Percentiles rank a stretch among this genome's conserved stretches.
These are phyloP conservation scores for Cladophialophora exuberans DNA, from an alignment of 2,329 filamentous ascomycete species.

Conservation along the genomic window DNA sequence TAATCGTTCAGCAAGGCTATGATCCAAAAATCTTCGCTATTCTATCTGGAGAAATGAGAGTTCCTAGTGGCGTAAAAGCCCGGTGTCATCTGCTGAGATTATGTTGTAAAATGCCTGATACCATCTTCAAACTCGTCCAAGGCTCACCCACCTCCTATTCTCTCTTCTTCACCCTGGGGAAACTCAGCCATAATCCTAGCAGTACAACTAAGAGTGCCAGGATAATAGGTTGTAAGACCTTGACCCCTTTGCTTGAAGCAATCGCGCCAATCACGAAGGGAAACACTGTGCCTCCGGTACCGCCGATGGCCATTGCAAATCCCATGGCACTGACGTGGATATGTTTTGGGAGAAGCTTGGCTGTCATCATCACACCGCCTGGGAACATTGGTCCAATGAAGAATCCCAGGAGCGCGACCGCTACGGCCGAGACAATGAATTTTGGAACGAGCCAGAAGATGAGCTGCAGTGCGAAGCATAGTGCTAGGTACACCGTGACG, in stretches of 20 bases:
- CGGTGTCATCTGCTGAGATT: too few species aligned
- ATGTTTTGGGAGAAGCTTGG: constrained; percentile 70
- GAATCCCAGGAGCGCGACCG: constrained; percentile 72
- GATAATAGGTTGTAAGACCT: constrained; percentile 61
- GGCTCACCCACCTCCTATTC: too few species aligned
- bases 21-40: too few species aligned
- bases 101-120: too few species aligned
- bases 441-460: constrained; percentile 79
- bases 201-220: constrained; percentile 46
- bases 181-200: constrained; percentile 27
- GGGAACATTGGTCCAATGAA: constrained; percentile 79
- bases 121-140: too few species aligned
- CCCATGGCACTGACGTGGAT: constrained; percentile 76
- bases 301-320: constrained; percentile 75
- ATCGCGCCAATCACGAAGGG: constrained; percentile 46
- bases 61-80: too few species aligned
- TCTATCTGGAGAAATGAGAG: too few species aligned
- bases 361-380: constrained; percentile 69
- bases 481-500: constrained; percentile 62
- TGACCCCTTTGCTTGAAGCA: constrained; percentile 56
- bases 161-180: constrained; percentile 31
- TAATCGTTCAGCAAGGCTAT: too few species aligned
- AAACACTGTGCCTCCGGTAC: constrained; percentile 61
- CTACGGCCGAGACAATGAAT: constrained; percentile 71
- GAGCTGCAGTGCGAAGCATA: constrained; percentile 66